Base-by-base conservation (phyloP, 257 asterid genomes). In the Rhazya stricta region DNA sequence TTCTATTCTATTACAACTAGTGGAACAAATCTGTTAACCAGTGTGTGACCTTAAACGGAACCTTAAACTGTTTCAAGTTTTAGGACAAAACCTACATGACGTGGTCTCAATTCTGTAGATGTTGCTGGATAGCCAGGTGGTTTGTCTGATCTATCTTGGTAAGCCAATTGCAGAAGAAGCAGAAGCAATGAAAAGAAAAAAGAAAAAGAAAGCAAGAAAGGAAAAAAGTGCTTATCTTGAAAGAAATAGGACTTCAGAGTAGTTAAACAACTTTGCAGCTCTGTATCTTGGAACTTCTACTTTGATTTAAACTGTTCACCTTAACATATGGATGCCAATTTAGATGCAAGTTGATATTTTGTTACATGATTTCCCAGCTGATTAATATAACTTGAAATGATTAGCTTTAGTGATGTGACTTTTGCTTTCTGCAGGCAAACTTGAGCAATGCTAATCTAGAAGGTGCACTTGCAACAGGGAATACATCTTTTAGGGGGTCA, bases 391-490 rank as follows among this genome's bases (percentile, higher is more conserved):
- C 21, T 34, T 10, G 50, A 36, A 53, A 6, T 32, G 6, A 13
- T 57, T 42, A 54, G 56, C 48, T 34, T 29, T 19, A 15, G 21
- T 29, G 32, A 0, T 27, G n/a, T 69, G 68, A 19, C 16, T 32
- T 34, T 42, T 53, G n/a, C 67, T 41, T 71, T 73, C 54, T 75
- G 58, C 81, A 93, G 98, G 97, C 76, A 69, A 94, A 92, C 83
- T 81, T 94, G 84, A 94, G 85, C 85, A 91, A 91, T 72, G 99
- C 98, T 74, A 95, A 90, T 83, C 85, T 95, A 63, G 99, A 95
- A 86, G 97, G 97, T 69, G 99, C 99, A 67, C 92, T 91, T 77
- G 85, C 92, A 60, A 90, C 98, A 0, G 98, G 99, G 74, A 95
- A 95, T 72, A 95, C 98, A 69, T 92, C 98, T 61, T 95, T 95